These are phyloP conservation scores for Combretum micranthum DNA, from an alignment of 345 rosid genomes.

Conservation along the genomic window DNA sequence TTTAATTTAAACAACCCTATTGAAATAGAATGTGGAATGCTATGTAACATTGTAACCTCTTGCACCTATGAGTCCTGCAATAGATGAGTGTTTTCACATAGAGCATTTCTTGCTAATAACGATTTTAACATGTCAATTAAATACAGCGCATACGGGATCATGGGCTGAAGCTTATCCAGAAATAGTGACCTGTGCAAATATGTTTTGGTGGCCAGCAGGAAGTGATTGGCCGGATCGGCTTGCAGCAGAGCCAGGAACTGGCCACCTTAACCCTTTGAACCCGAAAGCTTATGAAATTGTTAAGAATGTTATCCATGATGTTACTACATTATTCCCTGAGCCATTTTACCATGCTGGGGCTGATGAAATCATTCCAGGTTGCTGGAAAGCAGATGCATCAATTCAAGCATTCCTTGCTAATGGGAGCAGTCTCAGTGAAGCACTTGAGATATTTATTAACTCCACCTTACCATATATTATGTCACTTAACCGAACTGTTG, in stretches of 20 bases:
- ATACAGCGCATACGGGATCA: constrained; percentile 67
- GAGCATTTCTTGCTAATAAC: neutral
- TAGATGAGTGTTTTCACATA: no score
- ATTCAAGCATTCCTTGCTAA: constrained; percentile 49
- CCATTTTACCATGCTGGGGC: constrained; percentile 68
- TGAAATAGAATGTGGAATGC: no score
- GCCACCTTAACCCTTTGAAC: constrained; percentile 75
- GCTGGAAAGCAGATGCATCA: constrained; percentile 67
- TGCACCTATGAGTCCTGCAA: no score
- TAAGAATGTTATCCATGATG: constrained; percentile 49
- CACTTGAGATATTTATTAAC: constrained; percentile 55
- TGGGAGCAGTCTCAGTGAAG: constrained; percentile 60
- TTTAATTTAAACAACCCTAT: no score
- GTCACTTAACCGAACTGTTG: constrained; percentile 64
- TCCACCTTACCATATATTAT: constrained; percentile 52
- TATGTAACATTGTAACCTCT: no score
- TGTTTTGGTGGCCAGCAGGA: constrained; percentile 80
- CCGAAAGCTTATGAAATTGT: constrained; percentile 68
- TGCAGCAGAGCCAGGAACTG: constrained; percentile 81
- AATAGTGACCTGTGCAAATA: constrained; percentile 69
- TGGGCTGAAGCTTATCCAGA: constrained; percentile 88
- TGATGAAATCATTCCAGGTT: constrained; percentile 72
- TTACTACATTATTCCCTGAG: constrained; percentile 51
- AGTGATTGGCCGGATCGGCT: constrained; percentile 46
- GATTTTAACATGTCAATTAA: no score